These are phyloP conservation scores for Phytophthora fragariae DNA, from an alignment of 352 stramenopile genomes.

Conservation along the genomic window DNA sequence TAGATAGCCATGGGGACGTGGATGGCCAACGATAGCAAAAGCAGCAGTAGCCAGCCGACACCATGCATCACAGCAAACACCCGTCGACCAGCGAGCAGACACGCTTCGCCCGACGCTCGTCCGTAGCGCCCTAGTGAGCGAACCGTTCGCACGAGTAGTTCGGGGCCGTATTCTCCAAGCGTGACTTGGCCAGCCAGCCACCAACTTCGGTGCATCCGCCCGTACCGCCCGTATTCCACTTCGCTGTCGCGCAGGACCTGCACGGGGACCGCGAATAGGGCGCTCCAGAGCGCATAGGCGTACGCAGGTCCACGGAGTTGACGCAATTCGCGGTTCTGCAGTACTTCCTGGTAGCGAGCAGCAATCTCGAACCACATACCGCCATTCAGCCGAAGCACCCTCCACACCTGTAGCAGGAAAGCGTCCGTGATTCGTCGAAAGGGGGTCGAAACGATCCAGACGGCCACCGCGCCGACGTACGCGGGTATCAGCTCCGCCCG, in stretches of 20 bases:
- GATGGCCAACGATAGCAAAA: background rate
- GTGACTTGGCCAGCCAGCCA: background rate
- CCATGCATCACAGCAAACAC: background rate
- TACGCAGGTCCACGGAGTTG: background rate
- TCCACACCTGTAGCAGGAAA: background rate
- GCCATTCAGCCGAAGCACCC: background rate
- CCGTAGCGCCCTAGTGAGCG: background rate
- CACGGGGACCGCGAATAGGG: background rate
- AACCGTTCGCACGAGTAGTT: background rate
- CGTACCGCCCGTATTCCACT: background rate
- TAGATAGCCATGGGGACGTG: background rate
- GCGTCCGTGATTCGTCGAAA: background rate
- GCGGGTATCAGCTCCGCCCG: no score
- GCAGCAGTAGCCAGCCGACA: background rate
- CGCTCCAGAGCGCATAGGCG: background rate
- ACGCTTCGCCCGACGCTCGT: background rate
- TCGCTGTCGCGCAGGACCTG: background rate
- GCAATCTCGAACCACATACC: background rate
- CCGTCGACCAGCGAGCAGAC: background rate
- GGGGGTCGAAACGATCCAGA: no score
- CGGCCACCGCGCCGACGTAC: no score
- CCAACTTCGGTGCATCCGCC: background rate
- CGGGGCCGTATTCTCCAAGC: background rate
- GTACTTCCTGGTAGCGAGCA: background rate
- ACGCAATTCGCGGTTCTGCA: background rate